Evolutionary conservation across 176 grass and related monocot genomes (phyloP).

Genomic region (Avena eriantha): DNA sequence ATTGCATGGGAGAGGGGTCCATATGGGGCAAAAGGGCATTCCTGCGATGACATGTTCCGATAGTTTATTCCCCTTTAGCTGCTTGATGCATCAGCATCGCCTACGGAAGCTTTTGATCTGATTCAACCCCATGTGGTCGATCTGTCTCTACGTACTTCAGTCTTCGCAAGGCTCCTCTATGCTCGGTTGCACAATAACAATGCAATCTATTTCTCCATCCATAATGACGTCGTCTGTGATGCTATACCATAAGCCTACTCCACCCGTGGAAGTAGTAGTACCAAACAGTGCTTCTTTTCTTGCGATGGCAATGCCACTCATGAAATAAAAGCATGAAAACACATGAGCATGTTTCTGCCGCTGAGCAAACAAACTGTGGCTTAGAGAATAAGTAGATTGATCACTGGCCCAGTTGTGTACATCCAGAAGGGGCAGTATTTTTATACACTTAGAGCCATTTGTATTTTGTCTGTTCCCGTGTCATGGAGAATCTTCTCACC

Average conservation of each 20-base stretch:
- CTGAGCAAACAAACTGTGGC: background rate
- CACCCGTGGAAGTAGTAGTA: background rate
- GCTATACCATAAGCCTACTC: background rate
- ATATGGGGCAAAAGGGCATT: conserved; percentile 16
- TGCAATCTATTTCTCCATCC: background rate
- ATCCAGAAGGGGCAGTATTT: conserved; percentile 12
- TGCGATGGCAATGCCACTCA: background rate
- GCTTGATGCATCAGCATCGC: conserved; percentile 13
- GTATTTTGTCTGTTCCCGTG: background rate
- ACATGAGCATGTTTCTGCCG: background rate
- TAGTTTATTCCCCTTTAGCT: conserved; percentile 26
- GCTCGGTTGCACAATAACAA: background rate
- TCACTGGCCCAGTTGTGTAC: background rate
- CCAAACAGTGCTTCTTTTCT: background rate
- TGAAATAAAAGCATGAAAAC: background rate
- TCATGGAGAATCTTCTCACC: conserved; percentile 37
- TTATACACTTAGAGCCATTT: conserved; percentile 11
- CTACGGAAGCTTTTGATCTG: conserved; percentile 8
- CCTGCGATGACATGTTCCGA: background rate
- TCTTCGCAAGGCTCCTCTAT: background rate
- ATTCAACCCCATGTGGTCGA: conserved; percentile 25
- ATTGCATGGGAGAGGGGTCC: conserved; percentile 27
- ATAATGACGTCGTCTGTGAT: background rate
- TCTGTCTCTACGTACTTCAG: background rate
- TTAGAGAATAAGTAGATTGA: background rate